These are phyloP conservation scores for Populus tremula DNA, from an alignment of 345 rosid species.

Conservation along the genomic window DNA sequence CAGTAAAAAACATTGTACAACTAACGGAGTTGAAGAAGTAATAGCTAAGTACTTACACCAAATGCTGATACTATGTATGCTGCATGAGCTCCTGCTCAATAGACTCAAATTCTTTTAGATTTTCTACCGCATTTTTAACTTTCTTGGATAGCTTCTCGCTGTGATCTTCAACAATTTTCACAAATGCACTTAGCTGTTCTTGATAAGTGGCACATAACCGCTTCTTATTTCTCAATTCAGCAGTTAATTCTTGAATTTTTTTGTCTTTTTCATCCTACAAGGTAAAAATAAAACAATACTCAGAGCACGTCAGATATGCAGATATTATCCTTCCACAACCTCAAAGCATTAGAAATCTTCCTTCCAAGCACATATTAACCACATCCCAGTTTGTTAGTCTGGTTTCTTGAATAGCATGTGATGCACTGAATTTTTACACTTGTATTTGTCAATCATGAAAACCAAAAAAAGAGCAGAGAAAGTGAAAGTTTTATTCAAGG, in stretches of 20 bases:
- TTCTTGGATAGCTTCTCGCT: conserved; percentile 43
- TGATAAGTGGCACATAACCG: conserved; percentile 59
- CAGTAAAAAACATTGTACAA: not conserved
- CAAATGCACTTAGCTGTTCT: conserved; percentile 56
- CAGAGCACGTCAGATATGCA: not conserved
- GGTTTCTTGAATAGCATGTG: not conserved
- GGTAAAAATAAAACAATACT: not conserved
- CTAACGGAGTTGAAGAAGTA: not conserved
- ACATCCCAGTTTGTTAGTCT: not conserved
- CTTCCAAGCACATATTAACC: not conserved
- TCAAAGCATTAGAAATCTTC: not conserved
- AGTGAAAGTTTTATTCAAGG: not conserved
- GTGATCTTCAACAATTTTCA: conserved; percentile 63
- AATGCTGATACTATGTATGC: conserved; percentile 29
- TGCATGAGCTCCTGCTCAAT: conserved; percentile 41
- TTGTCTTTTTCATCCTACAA: conserved; percentile 63
- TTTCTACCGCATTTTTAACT: conserved; percentile 50
- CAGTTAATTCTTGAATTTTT: conserved; percentile 62
- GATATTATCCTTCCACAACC: not conserved
- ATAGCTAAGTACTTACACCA: not conserved
- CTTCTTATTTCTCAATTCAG: conserved; percentile 64
- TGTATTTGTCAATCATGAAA: not conserved
- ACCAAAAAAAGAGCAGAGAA: not conserved
- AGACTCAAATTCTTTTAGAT: conserved; percentile 54
- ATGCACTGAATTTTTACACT: not conserved